Evolutionary conservation across 2,329 filamentous ascomycete species (phyloP).

Genomic region (Colletotrichum sp.): DNA sequence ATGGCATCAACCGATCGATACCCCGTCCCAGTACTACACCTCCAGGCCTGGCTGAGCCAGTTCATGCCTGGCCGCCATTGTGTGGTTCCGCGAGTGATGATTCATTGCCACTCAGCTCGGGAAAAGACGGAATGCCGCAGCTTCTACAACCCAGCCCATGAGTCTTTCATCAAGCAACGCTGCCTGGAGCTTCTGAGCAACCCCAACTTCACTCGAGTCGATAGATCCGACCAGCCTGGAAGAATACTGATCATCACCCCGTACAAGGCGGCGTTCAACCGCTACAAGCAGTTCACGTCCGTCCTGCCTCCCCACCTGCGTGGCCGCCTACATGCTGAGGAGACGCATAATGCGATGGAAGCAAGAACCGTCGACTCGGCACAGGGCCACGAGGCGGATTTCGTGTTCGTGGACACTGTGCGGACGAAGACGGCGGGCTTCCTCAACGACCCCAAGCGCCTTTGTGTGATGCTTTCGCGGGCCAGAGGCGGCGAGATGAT

Average conservation of each 20-base stretch:
- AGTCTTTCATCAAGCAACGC: constrained; percentile 38
- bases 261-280: constrained; percentile 40
- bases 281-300: constrained; percentile 32
- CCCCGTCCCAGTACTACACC: constrained; percentile 28
- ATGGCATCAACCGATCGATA: constrained; percentile 27
- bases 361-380: constrained; percentile 48
- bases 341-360: neutral
- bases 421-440: constrained; percentile 41
- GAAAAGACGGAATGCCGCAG: constrained; percentile 35
- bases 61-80: constrained; percentile 25
- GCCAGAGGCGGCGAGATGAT: constrained; percentile 50
- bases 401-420: constrained; percentile 53
- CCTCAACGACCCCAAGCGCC: constrained; percentile 46
- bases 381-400: constrained; percentile 52
- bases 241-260: constrained; percentile 49
- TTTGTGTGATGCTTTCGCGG: constrained; percentile 51
- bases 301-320: neutral
- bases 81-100: constrained; percentile 40
- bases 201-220: constrained; percentile 33
- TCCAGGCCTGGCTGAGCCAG: constrained; percentile 33
- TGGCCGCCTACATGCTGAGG: neutral
- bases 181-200: constrained; percentile 35
- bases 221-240: constrained; percentile 28
- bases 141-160: constrained; percentile 45
- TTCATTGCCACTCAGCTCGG: constrained; percentile 30